Base-by-base conservation (phyloP, 2,329 filamentous ascomycete species). In the Metarhizium brunneum region DNA sequence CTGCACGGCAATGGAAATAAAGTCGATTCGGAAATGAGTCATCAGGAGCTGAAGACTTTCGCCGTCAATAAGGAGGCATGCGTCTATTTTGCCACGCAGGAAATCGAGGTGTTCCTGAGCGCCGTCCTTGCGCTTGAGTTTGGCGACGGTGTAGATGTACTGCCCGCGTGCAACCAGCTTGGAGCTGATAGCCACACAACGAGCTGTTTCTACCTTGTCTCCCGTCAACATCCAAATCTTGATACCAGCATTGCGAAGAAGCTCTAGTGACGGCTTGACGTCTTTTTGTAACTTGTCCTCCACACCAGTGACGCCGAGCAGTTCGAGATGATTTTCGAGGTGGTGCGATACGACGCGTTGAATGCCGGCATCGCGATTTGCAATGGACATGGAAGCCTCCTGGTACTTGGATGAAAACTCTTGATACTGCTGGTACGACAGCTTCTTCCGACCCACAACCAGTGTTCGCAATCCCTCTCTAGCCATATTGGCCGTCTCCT, bases 201-300 rank as follows among this genome's bases (percentile, higher is more conserved):
- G 86, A 16, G 94, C 94, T 14, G 94, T 99, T 73, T 99, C 94
- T 2, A 99, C 90, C 72, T 99, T 99, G 77, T 99, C 94, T 50
- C 94, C 94, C 0, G 94, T 99, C 68, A 99, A 78, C 94, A 99
- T 99, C 94, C 94, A 99, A 52, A 99, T 97, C 71, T 97, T 97
- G 73, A 99, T 94, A 30, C 94, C 94, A 0, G 94, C 94, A 65
- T 99, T 99, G 61, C 94, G 89, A 53, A 99, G 81, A 5, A 99
- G 82, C 70, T 99, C 95, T 6, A 99, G 79, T 0, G 91, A 96
- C 1, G 92, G 88, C 69, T 97, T 99, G 66, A 99, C 94, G 65
- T 97, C 91, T 60, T 86, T 86, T 69, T 99, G 94, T 13, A 99
- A 81, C 68, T 95, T 96, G 72, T 99, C 94, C 71, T 99, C 95